Conservation (phyloP, 202 grass and related monocot species). For the Panicum hallii region DNA sequence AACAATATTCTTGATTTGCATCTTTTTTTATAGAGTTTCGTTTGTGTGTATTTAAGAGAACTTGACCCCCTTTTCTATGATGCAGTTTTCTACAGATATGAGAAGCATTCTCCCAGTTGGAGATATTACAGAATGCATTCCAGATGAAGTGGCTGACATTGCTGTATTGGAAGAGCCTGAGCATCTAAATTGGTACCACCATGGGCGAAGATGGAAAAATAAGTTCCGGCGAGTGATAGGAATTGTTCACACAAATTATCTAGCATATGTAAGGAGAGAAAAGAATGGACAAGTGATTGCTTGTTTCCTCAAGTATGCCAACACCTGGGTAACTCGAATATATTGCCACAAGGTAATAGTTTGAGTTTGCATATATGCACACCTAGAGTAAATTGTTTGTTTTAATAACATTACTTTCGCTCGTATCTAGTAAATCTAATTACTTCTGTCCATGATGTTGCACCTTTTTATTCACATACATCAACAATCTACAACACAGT, state of each 20-base stretch:
- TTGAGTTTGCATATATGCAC: background rate
- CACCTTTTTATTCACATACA: background rate
- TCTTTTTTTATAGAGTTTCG: background rate
- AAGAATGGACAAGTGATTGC: conserved; percentile 82
- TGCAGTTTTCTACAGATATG: conserved; percentile 90
- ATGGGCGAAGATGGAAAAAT: conserved; percentile 84
- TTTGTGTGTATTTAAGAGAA: conserved; percentile 1
- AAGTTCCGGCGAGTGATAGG: conserved; percentile 91
- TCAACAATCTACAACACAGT: background rate
- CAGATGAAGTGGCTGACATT: conserved; percentile 86
- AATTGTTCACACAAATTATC: conserved; percentile 93
- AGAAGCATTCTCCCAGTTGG: conserved; percentile 93
- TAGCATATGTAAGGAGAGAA: conserved; percentile 95
- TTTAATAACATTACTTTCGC: background rate
- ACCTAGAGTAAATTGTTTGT: background rate
- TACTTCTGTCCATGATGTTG: conserved; percentile 13
- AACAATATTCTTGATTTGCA: background rate
- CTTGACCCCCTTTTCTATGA: background rate
- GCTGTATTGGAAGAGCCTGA: conserved; percentile 96
- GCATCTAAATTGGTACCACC: conserved; percentile 97
- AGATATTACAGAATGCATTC: conserved; percentile 86
- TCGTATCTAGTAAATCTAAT: background rate
- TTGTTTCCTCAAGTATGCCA: conserved; percentile 73
- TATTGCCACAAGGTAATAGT: conserved; percentile 92
- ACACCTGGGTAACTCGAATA: conserved; percentile 89